Conservation (phyloP, 2,329 filamentous ascomycete species). For the Fusarium equiseti region DNA sequence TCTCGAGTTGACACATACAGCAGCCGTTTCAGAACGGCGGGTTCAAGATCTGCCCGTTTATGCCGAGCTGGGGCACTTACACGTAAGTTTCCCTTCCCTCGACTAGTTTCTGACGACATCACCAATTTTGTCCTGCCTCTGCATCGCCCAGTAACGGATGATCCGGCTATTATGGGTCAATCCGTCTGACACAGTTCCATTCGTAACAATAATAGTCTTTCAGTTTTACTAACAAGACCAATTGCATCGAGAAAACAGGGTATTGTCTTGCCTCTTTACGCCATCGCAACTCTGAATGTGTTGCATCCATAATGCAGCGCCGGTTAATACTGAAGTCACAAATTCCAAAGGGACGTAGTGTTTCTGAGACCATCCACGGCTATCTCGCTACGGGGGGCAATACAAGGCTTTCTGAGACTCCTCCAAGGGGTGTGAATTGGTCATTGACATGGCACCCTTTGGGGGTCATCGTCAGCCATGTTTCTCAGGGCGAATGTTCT, state of each 20-base stretch:
- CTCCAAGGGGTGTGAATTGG: constrained; percentile 5
- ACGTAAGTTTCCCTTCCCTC: constrained; percentile 29
- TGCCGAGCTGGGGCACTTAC: constrained; percentile 38
- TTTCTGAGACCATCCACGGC: constrained; percentile 12
- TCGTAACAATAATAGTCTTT: constrained; percentile 14
- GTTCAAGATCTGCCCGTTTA: constrained; percentile 7
- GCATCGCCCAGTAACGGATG: constrained; percentile 29
- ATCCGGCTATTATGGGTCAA: constrained; percentile 24
- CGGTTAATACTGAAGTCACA: constrained; percentile 7
- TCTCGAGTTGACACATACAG: constrained; percentile 37
- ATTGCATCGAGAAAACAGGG: constrained; percentile 21
- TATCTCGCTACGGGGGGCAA: constrained; percentile 30
- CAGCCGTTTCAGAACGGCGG: constrained; percentile 35
- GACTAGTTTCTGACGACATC: constrained; percentile 33
- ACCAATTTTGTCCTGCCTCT: constrained; percentile 8
- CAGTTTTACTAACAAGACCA: background rate
- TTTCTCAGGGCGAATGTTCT: constrained; percentile 32
- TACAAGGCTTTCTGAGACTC: constrained; percentile 15
- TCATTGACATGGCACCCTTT: constrained; percentile 3
- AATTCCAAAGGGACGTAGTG: background rate
- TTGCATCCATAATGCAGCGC: constrained; percentile 18
- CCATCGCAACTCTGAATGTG: constrained; percentile 24
- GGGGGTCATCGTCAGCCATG: constrained; percentile 14
- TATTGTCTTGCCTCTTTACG: constrained; percentile 16
- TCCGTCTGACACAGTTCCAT: constrained; percentile 31